Evolutionary conservation across 805 yeast species (phyloP).

Genomic region (Wickerhamomyces xylosicus): DNA sequence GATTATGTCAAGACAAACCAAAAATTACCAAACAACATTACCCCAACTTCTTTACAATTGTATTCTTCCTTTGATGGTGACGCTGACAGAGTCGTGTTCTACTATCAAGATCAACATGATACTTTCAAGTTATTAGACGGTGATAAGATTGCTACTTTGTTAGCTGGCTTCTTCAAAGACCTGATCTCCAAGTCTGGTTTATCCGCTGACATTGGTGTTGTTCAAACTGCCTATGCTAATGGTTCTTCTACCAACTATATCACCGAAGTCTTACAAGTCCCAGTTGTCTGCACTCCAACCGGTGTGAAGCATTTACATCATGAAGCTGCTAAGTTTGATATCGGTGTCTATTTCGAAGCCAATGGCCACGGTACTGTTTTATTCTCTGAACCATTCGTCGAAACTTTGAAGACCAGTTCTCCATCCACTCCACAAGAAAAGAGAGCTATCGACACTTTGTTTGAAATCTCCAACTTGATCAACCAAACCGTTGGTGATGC

Average conservation of each 20-base stretch:
- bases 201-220: conserved; percentile 55
- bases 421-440: conserved; percentile 33
- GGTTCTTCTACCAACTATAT: conserved; percentile 80
- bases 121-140: conserved; percentile 70
- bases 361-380: conserved; percentile 98
- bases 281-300: conserved; percentile 85
- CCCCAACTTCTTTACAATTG: conserved; percentile 34
- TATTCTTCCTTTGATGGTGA: conserved; percentile 93
- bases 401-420: conserved; percentile 25
- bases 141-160: conserved; percentile 81
- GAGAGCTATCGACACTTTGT: conserved; percentile 42
- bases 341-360: conserved; percentile 95
- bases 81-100: conserved; percentile 89
- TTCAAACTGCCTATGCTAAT: conserved; percentile 97
- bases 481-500: conserved; percentile 99
- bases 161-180: conserved; percentile 57
- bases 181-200: conserved; percentile 36
- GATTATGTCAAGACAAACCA: conserved; percentile 92
- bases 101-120: conserved; percentile 31
- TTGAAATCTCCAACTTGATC: conserved; percentile 57
- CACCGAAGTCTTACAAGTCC: conserved; percentile 47
- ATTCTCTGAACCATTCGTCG: conserved; percentile 47
- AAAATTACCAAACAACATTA: conserved; percentile 53
- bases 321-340: conserved; percentile 72
- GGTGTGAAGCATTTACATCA: conserved; percentile 97